phyloP scores from a whole-genome alignment of 805 yeast genomes.

The Teunomyces lycoperdinae region DNA sequence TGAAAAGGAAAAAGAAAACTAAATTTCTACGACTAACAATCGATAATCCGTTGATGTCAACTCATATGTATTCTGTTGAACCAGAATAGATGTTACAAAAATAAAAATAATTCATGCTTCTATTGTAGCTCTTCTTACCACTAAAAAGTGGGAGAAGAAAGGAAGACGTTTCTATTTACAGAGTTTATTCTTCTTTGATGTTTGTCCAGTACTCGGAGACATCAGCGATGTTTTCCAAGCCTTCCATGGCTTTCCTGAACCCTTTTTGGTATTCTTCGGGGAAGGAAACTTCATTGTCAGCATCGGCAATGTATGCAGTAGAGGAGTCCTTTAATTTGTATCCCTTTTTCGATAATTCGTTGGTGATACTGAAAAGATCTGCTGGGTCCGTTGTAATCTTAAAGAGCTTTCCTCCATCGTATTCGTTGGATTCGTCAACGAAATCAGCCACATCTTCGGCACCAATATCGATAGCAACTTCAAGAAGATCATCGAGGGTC shows the following conservation, averaged over 20 bases:
- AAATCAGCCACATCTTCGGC: slow-evolving; percentile 73
- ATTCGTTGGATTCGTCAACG: slow-evolving; percentile 40
- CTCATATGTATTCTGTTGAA: neutral
- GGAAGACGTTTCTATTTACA: neutral
- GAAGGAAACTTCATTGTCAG: slow-evolving; percentile 56
- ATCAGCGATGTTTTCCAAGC: slow-evolving; percentile 78
- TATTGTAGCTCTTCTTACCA: neutral
- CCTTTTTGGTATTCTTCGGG: slow-evolving; percentile 50
- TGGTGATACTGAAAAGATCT: slow-evolving; percentile 61
- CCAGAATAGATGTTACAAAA: slow-evolving; percentile 1
- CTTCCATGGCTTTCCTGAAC: slow-evolving; percentile 54
- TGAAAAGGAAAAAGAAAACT: slow-evolving; percentile 22
- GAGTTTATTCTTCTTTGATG: slow-evolving; percentile 27
- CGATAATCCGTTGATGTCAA: neutral
- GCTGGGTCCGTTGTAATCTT: slow-evolving; percentile 61
- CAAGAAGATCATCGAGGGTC: slow-evolving; percentile 66
- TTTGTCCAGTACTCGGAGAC: slow-evolving; percentile 79
- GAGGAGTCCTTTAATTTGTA: slow-evolving; percentile 70
- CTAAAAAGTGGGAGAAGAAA: neutral
- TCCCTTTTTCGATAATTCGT: slow-evolving; percentile 47
- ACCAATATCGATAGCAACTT: slow-evolving; percentile 70
- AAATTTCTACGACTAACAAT: neutral
- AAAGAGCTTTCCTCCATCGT: slow-evolving; percentile 29
- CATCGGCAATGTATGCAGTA: slow-evolving; percentile 62
- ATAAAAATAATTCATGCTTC: neutral